Evolutionary conservation across 1,139 yeast species (phyloP), one percentile per base, ranked within the genome.

Genomic region (Martiniozyma asiatica): DNA sequence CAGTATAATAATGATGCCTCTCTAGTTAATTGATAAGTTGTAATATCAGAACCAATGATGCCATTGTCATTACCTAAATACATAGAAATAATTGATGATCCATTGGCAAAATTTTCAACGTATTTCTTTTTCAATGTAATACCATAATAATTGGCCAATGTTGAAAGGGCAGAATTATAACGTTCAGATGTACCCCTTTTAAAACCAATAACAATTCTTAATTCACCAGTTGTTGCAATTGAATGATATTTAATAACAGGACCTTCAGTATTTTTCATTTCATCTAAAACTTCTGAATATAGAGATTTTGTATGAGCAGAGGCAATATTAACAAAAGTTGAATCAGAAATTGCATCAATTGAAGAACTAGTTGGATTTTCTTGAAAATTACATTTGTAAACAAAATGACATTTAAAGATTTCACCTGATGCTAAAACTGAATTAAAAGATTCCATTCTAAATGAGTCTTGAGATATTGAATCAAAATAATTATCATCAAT

Each of bases 1-100:
- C 95, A 82, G 58, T 81, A 89, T 44, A 89, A 65, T 48, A 89
- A 68, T 6, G 96, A 84, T 24, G 95, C 94, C 58, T 89, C 98
- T 60, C 84, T 85, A 50, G 82, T 79, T 41, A 89, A 81, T 61
- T 89, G 98, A 56, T 77, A 78, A 41, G 87, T 77, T 19, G 93
- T 77, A 47, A 80, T 68, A 47, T 80, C 87, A 48, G 64, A 70
- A 45, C 65, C 65, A 40, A 53, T 32, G 20, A 34, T 35, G 26
- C 50, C 50, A 40, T 51, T 56, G 34, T 64, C 59, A 30, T 84
- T 78, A 28, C 72, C 70, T 48, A 89, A 69, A 58, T 89, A 89
- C 65, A 85, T 70, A 26, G 96, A 85, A 45, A 85, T 74, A 35
- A 87, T 69, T 21, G 94, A 78, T 36, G 78, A 70, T 33, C 94